phyloP scores from a whole-genome alignment of 805 yeast genomes.

The Wickerhamiella dianesei region DNA sequence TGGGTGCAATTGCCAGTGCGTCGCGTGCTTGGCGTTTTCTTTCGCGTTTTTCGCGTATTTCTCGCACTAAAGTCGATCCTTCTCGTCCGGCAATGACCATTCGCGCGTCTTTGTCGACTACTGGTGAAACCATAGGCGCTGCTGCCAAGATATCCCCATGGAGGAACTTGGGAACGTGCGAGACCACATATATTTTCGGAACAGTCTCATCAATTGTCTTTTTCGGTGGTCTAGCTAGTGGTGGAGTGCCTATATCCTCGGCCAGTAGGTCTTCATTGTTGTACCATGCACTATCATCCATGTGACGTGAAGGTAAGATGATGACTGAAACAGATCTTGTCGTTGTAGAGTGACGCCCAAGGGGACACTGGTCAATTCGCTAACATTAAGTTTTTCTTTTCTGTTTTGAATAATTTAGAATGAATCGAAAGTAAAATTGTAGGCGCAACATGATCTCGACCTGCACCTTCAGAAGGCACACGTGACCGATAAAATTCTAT shows the following conservation, averaged over 20 bases:
- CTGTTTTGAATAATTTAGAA: no score
- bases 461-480: background rate
- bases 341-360: no score
- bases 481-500: background rate
- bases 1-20: background rate
- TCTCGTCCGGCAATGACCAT: conserved; percentile 1
- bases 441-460: background rate
- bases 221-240: background rate
- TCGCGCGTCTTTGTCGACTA: conserved; percentile 1
- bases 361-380: no score
- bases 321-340: background rate
- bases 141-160: background rate
- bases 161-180: conserved; percentile 1
- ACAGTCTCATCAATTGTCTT: background rate
- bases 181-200: background rate
- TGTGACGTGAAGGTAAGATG: background rate
- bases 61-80: conserved; percentile 21
- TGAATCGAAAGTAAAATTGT: no score
- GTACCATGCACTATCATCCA: conserved; percentile 2
- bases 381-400: no score
- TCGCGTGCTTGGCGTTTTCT: background rate
- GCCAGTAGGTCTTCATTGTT: background rate
- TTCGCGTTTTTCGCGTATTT: background rate
- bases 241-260: background rate
- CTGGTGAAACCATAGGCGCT: conserved; percentile 1